phyloP scores from a whole-genome alignment of 108 stramenopile genomes.

The Seminavis robusta region DNA sequence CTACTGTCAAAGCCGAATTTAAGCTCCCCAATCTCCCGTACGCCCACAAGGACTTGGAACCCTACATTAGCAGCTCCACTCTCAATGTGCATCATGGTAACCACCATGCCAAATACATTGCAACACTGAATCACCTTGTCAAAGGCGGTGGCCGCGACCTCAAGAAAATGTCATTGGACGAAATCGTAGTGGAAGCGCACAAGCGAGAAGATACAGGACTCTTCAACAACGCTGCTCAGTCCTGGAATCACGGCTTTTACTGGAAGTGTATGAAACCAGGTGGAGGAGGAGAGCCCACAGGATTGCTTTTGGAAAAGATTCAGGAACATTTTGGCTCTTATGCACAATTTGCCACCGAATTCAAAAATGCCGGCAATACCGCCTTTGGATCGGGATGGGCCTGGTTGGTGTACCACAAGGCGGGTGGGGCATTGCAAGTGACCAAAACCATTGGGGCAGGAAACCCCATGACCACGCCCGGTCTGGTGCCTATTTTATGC shows the following conservation, averaged over 20 bases:
- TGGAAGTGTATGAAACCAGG: constrained; percentile 73
- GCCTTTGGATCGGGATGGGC: constrained; percentile 85
- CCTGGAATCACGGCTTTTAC: constrained; percentile 75
- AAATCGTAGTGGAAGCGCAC: constrained; percentile 29
- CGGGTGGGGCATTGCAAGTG: constrained; percentile 32
- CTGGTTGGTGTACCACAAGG: constrained; percentile 74
- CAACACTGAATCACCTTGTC: constrained; percentile 43
- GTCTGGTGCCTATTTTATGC: constrained; percentile 85
- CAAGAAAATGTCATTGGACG: constrained; percentile 40
- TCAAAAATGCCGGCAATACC: constrained; percentile 62
- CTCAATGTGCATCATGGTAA: constrained; percentile 84
- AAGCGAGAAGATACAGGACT: constrained; percentile 22
- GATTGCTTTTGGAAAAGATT: constrained; percentile 53
- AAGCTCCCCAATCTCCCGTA: constrained; percentile 68
- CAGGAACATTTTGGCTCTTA: constrained; percentile 59
- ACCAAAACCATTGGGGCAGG: constrained; percentile 52
- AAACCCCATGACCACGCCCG: too few species aligned
- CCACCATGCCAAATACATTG: constrained; percentile 56
- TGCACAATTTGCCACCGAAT: constrained; percentile 63
- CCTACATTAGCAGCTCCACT: constrained; percentile 67
- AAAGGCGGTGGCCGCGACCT: background rate
- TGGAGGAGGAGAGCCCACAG: constrained; percentile 80
- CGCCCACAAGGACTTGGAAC: constrained; percentile 78
- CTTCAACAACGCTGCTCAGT: constrained; percentile 68
- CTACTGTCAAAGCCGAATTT: too few species aligned